These are phyloP conservation scores for Globisporangium spiculum DNA, from an alignment of 352 stramenopile genomes.

Conservation along the genomic window DNA sequence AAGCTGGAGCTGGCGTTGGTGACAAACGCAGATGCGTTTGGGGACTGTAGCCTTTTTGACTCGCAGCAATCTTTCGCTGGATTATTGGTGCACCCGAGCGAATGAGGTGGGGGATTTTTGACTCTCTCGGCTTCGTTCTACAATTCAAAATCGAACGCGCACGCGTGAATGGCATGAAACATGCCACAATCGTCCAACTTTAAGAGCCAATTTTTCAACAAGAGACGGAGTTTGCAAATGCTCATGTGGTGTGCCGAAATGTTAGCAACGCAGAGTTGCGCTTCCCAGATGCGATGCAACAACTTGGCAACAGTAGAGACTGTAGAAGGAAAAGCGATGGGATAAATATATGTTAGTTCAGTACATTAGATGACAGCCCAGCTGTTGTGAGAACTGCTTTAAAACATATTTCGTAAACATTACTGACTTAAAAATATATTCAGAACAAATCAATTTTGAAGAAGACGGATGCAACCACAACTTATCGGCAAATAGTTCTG, in stretches of 20 bases:
- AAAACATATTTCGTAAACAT: neutral
- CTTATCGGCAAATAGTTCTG: neutral
- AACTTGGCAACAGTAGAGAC: conserved; percentile 1
- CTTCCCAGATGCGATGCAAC: neutral
- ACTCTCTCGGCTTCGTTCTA: neutral
- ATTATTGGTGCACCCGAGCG: neutral
- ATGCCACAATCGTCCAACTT: neutral
- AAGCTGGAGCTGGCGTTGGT: neutral
- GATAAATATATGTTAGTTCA: neutral
- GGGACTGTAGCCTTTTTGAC: neutral
- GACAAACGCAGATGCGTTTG: neutral
- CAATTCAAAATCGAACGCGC: neutral
- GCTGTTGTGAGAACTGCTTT: neutral
- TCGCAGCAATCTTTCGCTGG: neutral
- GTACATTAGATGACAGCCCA: neutral
- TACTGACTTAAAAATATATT: neutral
- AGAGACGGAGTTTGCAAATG: neutral
- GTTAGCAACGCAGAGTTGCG: neutral
- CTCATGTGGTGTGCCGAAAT: neutral
- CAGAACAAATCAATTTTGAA: neutral
- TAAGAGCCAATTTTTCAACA: neutral
- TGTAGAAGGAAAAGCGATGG: neutral
- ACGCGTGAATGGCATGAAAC: neutral
- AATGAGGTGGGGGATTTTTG: neutral
- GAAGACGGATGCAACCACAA: neutral